Base-by-base conservation (phyloP, 129 eudicot genomes). In the Chrysanthemum seticuspe region DNA sequence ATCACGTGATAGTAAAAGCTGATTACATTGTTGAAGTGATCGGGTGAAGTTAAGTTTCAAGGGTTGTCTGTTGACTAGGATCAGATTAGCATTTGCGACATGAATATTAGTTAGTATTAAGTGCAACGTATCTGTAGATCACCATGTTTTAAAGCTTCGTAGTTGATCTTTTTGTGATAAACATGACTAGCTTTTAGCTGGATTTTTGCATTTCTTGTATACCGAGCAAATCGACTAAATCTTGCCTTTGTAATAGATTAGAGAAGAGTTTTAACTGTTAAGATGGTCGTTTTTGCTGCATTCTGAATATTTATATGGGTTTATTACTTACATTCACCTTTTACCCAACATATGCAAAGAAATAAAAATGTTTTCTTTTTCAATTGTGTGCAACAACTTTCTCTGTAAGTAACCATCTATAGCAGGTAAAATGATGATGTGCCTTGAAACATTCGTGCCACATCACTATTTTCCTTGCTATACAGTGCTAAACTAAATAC, bases 1-100 rank as follows among this genome's bases (percentile, higher is more conserved):
- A 53, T 77, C 16, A 36, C 40, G 11, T 31, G 34, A 50, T 5
- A 21, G 23, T 36, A 15, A 23, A 27, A 19, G 57, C 14, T 72
- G 47, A 60, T 45, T 72, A 60, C 60, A 47, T 45, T 34, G 49
- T 45, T 61, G 68, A 23, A 60, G 44, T 69, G 71, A 63, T 58
- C 57, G 25, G 76, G 48, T 61, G 80, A 76, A 50, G 81, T 61
- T 77, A 64, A 77, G 29, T 52, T 68, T 75, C 1, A 27, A 75
- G 66, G 55, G 57, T 55, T 21, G 25, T 55, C 59, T 59, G 74
- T 27, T 59, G 74, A 67, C 53, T 49, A 68, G 54, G 52, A 63
- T 55, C 53, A 9, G 77, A 59, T 54, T 63, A 40, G 52, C n/a
- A 78, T 71, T 44, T 40, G 14, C 16, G 40, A 51, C 40, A 63